These are phyloP conservation scores for Vigna reflexopilosa DNA, from an alignment of 306 rosid genomes.

Conservation along the genomic window DNA sequence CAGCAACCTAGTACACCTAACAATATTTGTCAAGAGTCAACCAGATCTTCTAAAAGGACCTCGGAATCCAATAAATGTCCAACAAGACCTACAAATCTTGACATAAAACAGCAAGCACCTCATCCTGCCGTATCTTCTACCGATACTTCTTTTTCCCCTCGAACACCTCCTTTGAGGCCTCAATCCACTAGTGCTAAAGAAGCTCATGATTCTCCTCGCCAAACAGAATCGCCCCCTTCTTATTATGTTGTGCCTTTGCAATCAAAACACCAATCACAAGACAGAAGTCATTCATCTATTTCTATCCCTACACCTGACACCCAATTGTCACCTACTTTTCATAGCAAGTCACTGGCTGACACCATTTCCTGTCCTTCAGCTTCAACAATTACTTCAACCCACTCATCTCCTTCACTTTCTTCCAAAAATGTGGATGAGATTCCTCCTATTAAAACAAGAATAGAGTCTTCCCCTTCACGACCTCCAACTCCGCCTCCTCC, in stretches of 20 bases:
- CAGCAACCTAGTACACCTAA: constrained; percentile 31
- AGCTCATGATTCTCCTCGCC: constrained; percentile 50
- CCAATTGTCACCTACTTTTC: constrained; percentile 44
- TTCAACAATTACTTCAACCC: constrained; percentile 40
- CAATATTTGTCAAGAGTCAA: constrained; percentile 34
- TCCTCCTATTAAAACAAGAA: constrained; percentile 45
- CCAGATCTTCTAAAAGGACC: constrained; percentile 46
- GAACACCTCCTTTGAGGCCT: constrained; percentile 55
- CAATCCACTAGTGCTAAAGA: constrained; percentile 33
- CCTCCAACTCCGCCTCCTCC: constrained; percentile 57
- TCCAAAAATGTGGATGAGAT: constrained; percentile 41
- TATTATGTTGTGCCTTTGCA: constrained; percentile 41
- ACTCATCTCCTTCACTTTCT: constrained; percentile 47
- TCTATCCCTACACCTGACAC: constrained; percentile 44
- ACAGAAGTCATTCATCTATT: constrained; percentile 50
- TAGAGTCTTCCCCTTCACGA: constrained; percentile 39
- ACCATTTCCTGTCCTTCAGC: constrained; percentile 39
- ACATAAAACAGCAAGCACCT: constrained; percentile 35
- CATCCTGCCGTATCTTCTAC: constrained; percentile 45
- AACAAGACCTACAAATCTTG: constrained; percentile 40
- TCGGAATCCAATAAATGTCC: constrained; percentile 36
- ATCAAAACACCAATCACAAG: constrained; percentile 43
- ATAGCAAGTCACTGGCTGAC: constrained; percentile 37
- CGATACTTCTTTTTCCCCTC: constrained; percentile 57
- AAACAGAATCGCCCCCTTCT: constrained; percentile 39